Evolutionary conservation across 164 flowering plant species (phyloP).

Genomic region (Chloranthus sessilifolius): DNA sequence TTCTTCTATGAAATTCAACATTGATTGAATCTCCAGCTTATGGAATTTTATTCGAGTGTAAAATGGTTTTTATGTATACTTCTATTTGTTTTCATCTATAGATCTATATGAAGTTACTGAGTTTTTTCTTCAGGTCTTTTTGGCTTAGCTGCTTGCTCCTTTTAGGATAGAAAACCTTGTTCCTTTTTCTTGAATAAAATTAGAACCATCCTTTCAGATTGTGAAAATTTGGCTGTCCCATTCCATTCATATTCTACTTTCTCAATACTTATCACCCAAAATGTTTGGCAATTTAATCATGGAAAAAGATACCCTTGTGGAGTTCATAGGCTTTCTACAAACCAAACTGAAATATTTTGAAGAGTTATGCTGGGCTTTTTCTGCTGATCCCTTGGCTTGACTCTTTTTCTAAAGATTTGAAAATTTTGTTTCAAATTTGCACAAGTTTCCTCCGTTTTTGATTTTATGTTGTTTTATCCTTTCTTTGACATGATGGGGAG

Average conservation of each 20-base stretch:
- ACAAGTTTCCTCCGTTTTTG: slow-evolving; percentile 9
- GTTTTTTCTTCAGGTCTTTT: too few species aligned
- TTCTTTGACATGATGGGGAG: slow-evolving; percentile 19
- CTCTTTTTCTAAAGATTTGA: background rate
- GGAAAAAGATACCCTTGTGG: background rate
- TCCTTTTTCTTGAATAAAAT: too few species aligned
- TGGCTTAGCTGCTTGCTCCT: too few species aligned
- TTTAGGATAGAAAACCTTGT: too few species aligned
- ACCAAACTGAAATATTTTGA: background rate
- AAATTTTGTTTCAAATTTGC: background rate
- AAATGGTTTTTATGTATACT: background rate
- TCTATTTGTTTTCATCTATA: background rate
- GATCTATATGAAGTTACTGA: background rate
- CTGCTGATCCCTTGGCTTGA: background rate
- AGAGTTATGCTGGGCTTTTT: background rate
- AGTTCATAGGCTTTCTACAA: background rate
- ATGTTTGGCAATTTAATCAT: background rate
- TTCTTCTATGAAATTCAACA: slow-evolving; percentile 1
- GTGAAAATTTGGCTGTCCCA: background rate
- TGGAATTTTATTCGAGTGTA: background rate
- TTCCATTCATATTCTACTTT: background rate
- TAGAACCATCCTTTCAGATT: too few species aligned
- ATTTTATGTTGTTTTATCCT: slow-evolving; percentile 8
- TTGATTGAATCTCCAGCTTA: background rate
- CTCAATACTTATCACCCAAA: background rate